Evolutionary conservation across 2,329 filamentous ascomycete species (phyloP), one percentile per base, ranked within the genome.

Genomic region (Arthrobotrys iridis): DNA sequence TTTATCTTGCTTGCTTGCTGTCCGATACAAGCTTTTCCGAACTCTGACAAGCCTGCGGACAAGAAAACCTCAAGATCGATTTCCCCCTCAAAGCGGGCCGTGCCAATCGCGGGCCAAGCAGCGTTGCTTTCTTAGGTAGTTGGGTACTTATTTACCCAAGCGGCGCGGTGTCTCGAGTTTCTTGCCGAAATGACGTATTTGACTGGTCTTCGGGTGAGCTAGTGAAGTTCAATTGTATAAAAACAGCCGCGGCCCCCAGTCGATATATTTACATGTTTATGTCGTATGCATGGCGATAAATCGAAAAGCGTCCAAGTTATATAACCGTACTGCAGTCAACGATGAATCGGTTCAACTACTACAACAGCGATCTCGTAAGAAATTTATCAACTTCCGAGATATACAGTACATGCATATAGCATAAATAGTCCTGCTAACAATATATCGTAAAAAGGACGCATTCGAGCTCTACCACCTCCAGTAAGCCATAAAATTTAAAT

Each of bases 311-410:
- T n/a, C n/a, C n/a, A n/a, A n/a, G n/a, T n/a, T n/a, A n/a, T n/a
- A n/a, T n/a, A n/a, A n/a, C n/a, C n/a, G n/a, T n/a, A n/a, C n/a
- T n/a, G n/a, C 1, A 13, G 2, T 41, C 7, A 26, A 28, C 10
- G n/a, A 67, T 74, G 70, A 74, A 74, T 37, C 60, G 70, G 8
- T 74, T 57, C 33, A 74, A 52, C 18, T 52, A 74, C 55, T 74
- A 74, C 33, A 74, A 74, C 37, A 74, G 70, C 55, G 70, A 74
- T n/a, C 55, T 74, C 20, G 70, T 74, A 55, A 67, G 70, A 20
- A n/a, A 20, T n/a, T n/a, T 43, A 41, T 15, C 13, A 28, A 45
- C 6, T 30, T 22, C 11, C 18, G 3, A 6, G 18, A 18, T 63
- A 35, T 30, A 40, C n/a, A n/a, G n/a, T 52, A 22, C 28, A 40